These are phyloP conservation scores for Eucalyptus erythrocorys DNA, from an alignment of 345 rosid genomes.

Conservation along the genomic window DNA sequence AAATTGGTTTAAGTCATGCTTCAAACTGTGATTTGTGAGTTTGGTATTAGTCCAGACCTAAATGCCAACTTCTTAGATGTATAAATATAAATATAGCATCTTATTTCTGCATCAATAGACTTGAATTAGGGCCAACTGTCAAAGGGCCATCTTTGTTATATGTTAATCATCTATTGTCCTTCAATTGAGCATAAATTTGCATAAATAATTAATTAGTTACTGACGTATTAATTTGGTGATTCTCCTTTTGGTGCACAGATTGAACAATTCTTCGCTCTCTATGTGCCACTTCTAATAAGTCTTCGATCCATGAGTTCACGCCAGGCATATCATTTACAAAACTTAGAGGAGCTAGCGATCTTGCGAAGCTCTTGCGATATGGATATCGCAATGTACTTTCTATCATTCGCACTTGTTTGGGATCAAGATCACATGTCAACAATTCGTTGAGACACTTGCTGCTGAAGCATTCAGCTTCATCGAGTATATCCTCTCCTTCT, in stretches of 20 bases:
- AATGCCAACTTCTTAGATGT: background rate
- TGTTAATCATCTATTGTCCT: background rate
- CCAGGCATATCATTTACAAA: background rate
- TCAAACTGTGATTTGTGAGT: no score
- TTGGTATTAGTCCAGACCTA: background rate
- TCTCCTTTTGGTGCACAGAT: background rate
- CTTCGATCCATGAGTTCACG: background rate
- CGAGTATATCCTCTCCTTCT: slow-evolving; percentile 31
- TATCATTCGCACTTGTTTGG: background rate
- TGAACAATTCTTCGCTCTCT: background rate
- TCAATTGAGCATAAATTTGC: background rate
- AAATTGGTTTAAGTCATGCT: background rate
- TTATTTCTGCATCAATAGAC: background rate
- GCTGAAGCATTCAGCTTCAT: slow-evolving; percentile 9
- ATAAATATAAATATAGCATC: background rate
- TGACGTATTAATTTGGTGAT: background rate
- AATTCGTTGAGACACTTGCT: background rate
- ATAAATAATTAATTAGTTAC: background rate
- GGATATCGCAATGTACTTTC: background rate
- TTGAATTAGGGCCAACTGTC: background rate
- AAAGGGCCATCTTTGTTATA: background rate
- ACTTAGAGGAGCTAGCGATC: background rate
- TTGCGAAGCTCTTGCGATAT: background rate
- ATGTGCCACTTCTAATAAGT: background rate
- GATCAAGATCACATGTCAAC: background rate